Conservation (phyloP, 345 rosid genomes). For the Noccaea bulbosa region DNA sequence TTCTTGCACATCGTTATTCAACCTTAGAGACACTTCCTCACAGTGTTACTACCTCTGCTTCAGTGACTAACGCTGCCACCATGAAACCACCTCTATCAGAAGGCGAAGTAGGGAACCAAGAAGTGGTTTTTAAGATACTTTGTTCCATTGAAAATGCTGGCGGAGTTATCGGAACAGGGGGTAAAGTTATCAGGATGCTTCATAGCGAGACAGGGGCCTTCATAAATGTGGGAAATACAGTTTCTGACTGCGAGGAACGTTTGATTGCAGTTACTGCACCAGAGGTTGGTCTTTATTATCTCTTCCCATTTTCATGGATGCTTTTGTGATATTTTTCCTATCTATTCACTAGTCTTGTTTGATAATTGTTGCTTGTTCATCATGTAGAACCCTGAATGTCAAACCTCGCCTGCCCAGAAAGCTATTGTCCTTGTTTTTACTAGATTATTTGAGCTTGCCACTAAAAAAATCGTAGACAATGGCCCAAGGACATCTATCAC, state of each 20-base stretch:
- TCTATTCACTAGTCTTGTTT: conserved; percentile 23
- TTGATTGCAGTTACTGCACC: conserved; percentile 70
- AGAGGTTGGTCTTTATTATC: conserved; percentile 58
- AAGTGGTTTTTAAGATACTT: conserved; percentile 71
- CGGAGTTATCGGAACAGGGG: conserved; percentile 85
- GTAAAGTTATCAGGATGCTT: conserved; percentile 65
- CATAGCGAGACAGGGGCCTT: conserved; percentile 86
- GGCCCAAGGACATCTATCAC: conserved; percentile 50
- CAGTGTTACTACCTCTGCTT: conserved; percentile 29
- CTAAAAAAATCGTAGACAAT: conserved; percentile 55
- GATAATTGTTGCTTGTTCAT: conserved; percentile 41
- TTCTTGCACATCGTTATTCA: conserved; percentile 30
- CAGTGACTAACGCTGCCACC: conserved; percentile 44
- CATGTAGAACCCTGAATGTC: conserved; percentile 65
- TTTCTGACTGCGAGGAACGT: conserved; percentile 75
- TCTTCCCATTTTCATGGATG: conserved; percentile 27
- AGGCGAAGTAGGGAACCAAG: conserved; percentile 49
- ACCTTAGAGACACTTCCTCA: conserved; percentile 25
- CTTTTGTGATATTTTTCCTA: conserved; percentile 13
- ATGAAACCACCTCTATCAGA: conserved; percentile 53
- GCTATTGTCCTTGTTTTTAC: conserved; percentile 72
- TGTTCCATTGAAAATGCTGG: conserved; percentile 83
- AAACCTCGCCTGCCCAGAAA: conserved; percentile 76
- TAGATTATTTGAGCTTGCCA: conserved; percentile 64
- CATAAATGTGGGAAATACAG: conserved; percentile 65